These are phyloP conservation scores for Elsinoe ampelina DNA, from an alignment of 2,329 filamentous ascomycete species.

Conservation along the genomic window DNA sequence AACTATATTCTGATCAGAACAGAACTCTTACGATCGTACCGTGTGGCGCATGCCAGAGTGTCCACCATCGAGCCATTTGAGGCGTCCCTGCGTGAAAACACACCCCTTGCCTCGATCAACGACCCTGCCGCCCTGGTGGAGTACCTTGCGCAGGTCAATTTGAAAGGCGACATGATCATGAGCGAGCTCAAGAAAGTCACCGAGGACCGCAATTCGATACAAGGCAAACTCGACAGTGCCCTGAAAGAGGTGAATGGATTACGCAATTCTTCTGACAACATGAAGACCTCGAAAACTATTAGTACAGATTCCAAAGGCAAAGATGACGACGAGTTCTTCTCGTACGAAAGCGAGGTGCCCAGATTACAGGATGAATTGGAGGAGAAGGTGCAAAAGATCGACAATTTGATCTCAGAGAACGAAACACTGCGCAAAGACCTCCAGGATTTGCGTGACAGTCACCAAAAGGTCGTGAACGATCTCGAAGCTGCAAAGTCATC, in stretches of 20 bases:
- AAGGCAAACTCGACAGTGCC: constrained; percentile 63
- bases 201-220: constrained; percentile 64
- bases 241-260: constrained; percentile 55
- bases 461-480: constrained; percentile 29
- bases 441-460: constrained; percentile 52
- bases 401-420: constrained; percentile 60
- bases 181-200: constrained; percentile 85
- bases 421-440: constrained; percentile 55
- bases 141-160: constrained; percentile 76
- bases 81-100: constrained; percentile 80
- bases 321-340: constrained; percentile 63
- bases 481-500: constrained; percentile 40
- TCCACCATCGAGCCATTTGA: constrained; percentile 90
- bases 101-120: constrained; percentile 76
- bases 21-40: constrained; percentile 87
- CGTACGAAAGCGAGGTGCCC: constrained; percentile 79
- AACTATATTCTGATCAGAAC: constrained; percentile 10
- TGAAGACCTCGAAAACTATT: constrained; percentile 1
- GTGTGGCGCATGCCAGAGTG: constrained; percentile 78
- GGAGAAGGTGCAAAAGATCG: constrained; percentile 50
- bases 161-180: constrained; percentile 87
- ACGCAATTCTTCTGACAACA: constrained; percentile 30
- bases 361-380: constrained; percentile 63
- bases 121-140: constrained; percentile 79
- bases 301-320: constrained; percentile 12